phyloP scores from a whole-genome alignment of 2,329 filamentous ascomycete genomes.

The Zelopaecilomyces penicillatus region DNA sequence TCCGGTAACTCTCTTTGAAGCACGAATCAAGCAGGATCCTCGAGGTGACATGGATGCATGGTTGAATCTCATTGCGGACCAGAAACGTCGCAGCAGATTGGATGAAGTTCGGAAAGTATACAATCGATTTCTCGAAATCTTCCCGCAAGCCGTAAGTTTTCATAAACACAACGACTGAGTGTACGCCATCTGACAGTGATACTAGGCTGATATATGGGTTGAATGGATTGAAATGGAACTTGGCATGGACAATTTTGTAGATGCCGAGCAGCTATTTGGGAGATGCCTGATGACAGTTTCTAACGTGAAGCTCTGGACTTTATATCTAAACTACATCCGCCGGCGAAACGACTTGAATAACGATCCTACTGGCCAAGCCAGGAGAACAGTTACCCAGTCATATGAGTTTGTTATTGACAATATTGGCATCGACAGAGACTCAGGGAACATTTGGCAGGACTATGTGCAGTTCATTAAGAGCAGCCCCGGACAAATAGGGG shows the following conservation, averaged over 20 bases:
- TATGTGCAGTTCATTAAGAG: conserved; percentile 91
- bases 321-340: conserved; percentile 92
- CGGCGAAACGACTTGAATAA: conserved; percentile 76
- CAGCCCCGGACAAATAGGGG: conserved; percentile 77
- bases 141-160: conserved; percentile 78
- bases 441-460: conserved; percentile 84
- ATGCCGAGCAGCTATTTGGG: conserved; percentile 76
- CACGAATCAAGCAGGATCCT: conserved; percentile 84
- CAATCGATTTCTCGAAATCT: conserved; percentile 77
- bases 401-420: conserved; percentile 90
- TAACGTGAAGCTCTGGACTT: conserved; percentile 81
- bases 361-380: conserved; percentile 68
- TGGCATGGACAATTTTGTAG: conserved; percentile 70
- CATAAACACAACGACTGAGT: neutral
- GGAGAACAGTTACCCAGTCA: conserved; percentile 70
- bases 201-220: conserved; percentile 84
- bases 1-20: conserved; percentile 72
- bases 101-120: conserved; percentile 75
- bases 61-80: conserved; percentile 77
- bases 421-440: conserved; percentile 85
- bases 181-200: conserved; percentile 8
- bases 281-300: conserved; percentile 70
- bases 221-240: conserved; percentile 85
- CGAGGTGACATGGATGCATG: conserved; percentile 89
- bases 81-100: conserved; percentile 71